Evolutionary conservation across 1,139 yeast genomes (phyloP).

Genomic region (Yamadazyma diddensiae): DNA sequence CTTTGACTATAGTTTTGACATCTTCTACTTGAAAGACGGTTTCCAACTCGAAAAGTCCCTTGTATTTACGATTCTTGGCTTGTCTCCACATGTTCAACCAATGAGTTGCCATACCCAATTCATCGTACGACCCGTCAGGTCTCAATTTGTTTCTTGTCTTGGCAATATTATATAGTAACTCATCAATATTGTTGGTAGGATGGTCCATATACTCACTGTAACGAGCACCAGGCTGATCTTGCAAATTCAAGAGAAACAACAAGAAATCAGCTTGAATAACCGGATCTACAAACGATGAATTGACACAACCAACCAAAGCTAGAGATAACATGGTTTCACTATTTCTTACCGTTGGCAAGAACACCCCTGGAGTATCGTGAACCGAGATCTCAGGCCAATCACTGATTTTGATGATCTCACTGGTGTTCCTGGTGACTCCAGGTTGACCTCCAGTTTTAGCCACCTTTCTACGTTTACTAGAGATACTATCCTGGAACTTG

Average conservation of each 20-base stretch:
- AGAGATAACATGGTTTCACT: slow-evolving; percentile 73
- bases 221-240: slow-evolving; percentile 44
- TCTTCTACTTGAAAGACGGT: slow-evolving; percentile 30
- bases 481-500: slow-evolving; percentile 16
- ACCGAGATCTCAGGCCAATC: slow-evolving; percentile 65
- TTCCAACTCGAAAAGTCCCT: slow-evolving; percentile 37
- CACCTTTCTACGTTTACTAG: slow-evolving; percentile 55
- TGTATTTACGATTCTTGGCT: slow-evolving; percentile 41
- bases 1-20: slow-evolving; percentile 22
- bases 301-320: slow-evolving; percentile 77
- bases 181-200: slow-evolving; percentile 76
- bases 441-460: slow-evolving; percentile 88
- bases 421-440: slow-evolving; percentile 82
- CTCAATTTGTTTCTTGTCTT: slow-evolving; percentile 33
- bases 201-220: slow-evolving; percentile 47
- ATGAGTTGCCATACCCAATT: slow-evolving; percentile 60
- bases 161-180: slow-evolving; percentile 57
- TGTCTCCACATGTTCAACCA: slow-evolving; percentile 70
- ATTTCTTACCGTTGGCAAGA: slow-evolving; percentile 70
- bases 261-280: slow-evolving; percentile 85
- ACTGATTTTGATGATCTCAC: slow-evolving; percentile 68
- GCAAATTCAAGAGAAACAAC: slow-evolving; percentile 68
- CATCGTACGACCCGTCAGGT: slow-evolving; percentile 42
- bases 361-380: slow-evolving; percentile 92
- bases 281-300: slow-evolving; percentile 70